A percentile compares a stretch with the other conserved stretches of the same genome.
phyloP scores from a whole-genome alignment of 768 basidiomycete genomes.

The Boletales sp. region DNA sequence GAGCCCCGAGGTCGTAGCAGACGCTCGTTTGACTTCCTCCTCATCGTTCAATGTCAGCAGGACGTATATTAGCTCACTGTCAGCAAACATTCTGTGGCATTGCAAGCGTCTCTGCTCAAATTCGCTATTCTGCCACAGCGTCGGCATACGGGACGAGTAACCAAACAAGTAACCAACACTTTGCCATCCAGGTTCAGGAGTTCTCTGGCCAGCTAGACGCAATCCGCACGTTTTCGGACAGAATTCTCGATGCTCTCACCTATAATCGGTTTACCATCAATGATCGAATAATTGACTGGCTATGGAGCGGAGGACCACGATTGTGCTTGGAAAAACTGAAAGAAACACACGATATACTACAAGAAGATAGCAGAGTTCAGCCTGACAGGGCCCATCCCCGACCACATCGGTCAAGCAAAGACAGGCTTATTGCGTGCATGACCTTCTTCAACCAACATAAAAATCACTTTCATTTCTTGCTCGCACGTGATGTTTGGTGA shows the following conservation, averaged over 20 bases:
- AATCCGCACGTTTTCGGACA: background rate
- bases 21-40: too few relatives aligned
- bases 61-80: background rate
- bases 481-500: background rate
- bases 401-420: background rate
- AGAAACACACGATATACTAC: background rate
- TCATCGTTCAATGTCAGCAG: too few relatives aligned
- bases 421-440: background rate
- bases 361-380: background rate
- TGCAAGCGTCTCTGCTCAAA: background rate
- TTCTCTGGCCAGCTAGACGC: background rate
- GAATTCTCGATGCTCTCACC: background rate
- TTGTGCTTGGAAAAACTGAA: background rate
- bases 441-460: background rate
- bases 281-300: background rate
- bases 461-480: background rate
- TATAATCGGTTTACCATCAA: background rate
- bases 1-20: too few relatives aligned
- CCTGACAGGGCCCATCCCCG: background rate
- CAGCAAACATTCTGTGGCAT: background rate
- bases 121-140: background rate
- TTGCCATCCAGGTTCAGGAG: background rate
- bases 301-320: background rate
- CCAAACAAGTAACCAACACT: background rate
- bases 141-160: background rate